A percentile compares a stretch with the other conserved stretches of the same genome.
phyloP scores from a whole-genome alignment of 1,284 basidiomycete genomes.

The Retiboletus fuscus region DNA sequence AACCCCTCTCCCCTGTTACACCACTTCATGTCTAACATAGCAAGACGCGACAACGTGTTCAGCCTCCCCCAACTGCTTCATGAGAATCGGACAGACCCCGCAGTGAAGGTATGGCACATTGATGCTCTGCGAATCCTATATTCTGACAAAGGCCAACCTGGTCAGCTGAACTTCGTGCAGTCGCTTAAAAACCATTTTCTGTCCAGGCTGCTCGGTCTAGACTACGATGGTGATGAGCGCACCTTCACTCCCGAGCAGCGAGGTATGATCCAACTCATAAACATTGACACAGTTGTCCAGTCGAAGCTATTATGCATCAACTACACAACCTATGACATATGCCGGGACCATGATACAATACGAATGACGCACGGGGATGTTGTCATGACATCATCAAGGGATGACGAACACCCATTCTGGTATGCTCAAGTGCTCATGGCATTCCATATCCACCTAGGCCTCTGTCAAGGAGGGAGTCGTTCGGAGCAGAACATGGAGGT shows the following conservation, averaged over 20 bases:
- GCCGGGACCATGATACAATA: constrained; percentile 31
- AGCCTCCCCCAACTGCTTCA: constrained; percentile 9
- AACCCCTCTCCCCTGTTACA: too few species aligned
- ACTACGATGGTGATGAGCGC: too few species aligned
- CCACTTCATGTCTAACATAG: too few species aligned
- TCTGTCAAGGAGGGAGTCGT: not conserved
- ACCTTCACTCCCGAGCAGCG: too few species aligned
- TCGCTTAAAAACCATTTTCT: constrained; percentile 11
- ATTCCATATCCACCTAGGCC: constrained; percentile 3
- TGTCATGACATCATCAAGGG: constrained; percentile 21
- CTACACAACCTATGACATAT: constrained; percentile 28
- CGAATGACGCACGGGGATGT: constrained; percentile 13
- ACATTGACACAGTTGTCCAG: too few species aligned
- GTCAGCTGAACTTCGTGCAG: constrained; percentile 2
- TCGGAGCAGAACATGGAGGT: constrained; percentile 27
- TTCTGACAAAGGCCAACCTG: too few species aligned
- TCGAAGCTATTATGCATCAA: constrained; percentile 15
- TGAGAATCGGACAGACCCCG: constrained; percentile 22
- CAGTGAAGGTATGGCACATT: constrained; percentile 17
- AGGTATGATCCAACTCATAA: too few species aligned
- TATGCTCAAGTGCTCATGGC: constrained; percentile 22
- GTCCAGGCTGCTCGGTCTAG: too few species aligned
- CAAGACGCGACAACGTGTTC: constrained; percentile 14
- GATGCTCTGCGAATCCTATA: too few species aligned
- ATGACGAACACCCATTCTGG: constrained; percentile 28